Evolutionary conservation across 2,329 filamentous ascomycete species (phyloP).

Genomic region (Colletotrichum horii): DNA sequence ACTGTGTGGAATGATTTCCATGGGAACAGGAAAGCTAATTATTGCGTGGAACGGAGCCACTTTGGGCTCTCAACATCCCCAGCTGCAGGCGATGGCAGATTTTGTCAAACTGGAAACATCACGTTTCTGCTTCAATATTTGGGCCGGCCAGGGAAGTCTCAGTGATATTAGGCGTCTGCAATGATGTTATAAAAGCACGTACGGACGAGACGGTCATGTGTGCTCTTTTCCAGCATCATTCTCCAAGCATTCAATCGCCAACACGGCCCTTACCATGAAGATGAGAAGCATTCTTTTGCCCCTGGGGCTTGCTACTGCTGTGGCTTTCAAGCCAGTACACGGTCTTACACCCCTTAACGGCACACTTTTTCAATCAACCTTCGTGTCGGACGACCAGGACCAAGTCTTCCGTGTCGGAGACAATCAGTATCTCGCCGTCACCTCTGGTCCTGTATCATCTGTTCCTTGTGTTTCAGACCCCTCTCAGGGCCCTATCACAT

Average conservation of each 20-base stretch:
- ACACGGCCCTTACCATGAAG: background rate
- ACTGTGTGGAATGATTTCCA: background rate
- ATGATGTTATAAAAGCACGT: background rate
- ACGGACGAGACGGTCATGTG: background rate
- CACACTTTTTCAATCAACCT: background rate
- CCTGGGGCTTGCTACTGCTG: background rate
- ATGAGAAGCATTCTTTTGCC: background rate
- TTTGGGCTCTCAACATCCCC: background rate
- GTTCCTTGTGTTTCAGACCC: background rate
- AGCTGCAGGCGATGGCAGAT: background rate
- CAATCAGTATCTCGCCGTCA: background rate
- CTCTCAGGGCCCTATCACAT: background rate
- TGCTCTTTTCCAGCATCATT: background rate
- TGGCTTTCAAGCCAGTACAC: background rate
- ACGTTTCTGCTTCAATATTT: background rate
- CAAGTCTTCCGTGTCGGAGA: background rate
- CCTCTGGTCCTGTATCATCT: background rate
- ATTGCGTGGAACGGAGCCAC: background rate
- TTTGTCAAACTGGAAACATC: background rate
- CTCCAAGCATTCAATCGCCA: background rate
- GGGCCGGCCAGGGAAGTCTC: fast-evolving
- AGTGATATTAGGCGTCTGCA: background rate
- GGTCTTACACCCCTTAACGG: background rate
- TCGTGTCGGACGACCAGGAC: background rate
- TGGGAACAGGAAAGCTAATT: background rate